A percentile compares a stretch with the other conserved stretches of the same genome.
Conservation (phyloP, 2,329 filamentous ascomycete genomes). For the Xylaria arbuscula region DNA sequence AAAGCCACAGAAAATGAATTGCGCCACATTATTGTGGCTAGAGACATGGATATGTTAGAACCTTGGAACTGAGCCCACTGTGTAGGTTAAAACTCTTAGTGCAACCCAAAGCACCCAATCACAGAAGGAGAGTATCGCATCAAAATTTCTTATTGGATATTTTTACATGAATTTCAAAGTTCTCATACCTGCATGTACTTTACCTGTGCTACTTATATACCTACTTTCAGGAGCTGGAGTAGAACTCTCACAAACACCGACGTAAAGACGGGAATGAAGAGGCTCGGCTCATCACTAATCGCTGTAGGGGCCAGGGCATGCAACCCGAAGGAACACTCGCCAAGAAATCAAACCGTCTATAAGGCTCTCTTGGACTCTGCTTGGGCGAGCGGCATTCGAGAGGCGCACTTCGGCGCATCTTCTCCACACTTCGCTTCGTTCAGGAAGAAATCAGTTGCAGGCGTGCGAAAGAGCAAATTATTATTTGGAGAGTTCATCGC, state of each 20-base stretch:
- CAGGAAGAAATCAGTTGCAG: background rate
- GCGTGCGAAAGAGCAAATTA: background rate
- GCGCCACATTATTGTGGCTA: no score
- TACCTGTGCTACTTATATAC: background rate
- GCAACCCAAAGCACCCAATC: background rate
- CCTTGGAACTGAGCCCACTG: no score
- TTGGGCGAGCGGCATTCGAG: background rate
- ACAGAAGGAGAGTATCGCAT: conserved; percentile 11
- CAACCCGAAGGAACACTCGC: conserved; percentile 8
- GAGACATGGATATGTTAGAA: no score
- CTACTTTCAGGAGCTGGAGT: background rate
- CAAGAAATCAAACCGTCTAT: background rate
- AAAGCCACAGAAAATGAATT: no score
- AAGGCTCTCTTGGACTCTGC: background rate
- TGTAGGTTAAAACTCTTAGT: background rate
- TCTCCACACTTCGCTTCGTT: background rate
- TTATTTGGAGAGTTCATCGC: background rate
- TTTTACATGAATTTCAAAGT: background rate
- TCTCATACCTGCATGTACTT: background rate
- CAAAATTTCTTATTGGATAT: conserved; percentile 23
- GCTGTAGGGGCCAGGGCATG: conserved; percentile 10
- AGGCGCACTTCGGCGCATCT: background rate
- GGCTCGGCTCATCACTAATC: conserved; percentile 6
- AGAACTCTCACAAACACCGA: background rate
- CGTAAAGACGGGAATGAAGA: conserved; percentile 19